Evolutionary conservation across 495 filamentous ascomycete genomes (phyloP).

Genomic region (Tuber borchii): DNA sequence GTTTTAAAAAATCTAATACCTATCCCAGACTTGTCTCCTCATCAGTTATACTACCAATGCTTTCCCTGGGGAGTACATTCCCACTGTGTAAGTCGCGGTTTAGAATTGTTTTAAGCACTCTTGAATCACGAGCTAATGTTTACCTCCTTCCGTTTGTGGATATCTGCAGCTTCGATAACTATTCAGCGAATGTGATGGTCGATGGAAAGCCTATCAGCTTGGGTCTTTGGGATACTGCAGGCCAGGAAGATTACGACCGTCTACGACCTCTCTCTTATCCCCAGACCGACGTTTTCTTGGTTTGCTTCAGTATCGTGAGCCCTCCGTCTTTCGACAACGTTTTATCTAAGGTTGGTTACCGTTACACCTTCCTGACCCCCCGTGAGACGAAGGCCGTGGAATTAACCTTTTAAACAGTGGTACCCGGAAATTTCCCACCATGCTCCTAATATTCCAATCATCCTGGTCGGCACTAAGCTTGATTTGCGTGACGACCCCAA

Average conservation of each 20-base stretch:
- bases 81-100: conserved; percentile 74
- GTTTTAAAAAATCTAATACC: conserved; percentile 31
- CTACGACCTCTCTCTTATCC: conserved; percentile 93
- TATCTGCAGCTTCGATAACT: conserved; percentile 89
- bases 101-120: conserved; percentile 1
- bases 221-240: conserved; percentile 97
- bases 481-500: conserved; percentile 87
- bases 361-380: neutral
- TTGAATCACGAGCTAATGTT: conserved; percentile 6
- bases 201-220: conserved; percentile 95
- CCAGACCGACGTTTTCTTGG: conserved; percentile 95
- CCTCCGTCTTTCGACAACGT: conserved; percentile 97
- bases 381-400: conserved; percentile 9
- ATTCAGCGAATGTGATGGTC: conserved; percentile 97
- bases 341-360: conserved; percentile 70
- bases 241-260: conserved; percentile 97
- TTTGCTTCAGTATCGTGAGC: conserved; percentile 98
- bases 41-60: conserved; percentile 99
- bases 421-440: conserved; percentile 95
- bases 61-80: conserved; percentile 98
- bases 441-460: conserved; percentile 90
- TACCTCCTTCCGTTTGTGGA: conserved; percentile 15
- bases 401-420: conserved; percentile 55
- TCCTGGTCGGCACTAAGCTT: conserved; percentile 94
- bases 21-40: conserved; percentile 85